Percentiles rank a stretch among this genome's conserved stretches.
phyloP scores from a whole-genome alignment of 1,139 yeast species.

The Yamadazyma spencermartinsiae region DNA sequence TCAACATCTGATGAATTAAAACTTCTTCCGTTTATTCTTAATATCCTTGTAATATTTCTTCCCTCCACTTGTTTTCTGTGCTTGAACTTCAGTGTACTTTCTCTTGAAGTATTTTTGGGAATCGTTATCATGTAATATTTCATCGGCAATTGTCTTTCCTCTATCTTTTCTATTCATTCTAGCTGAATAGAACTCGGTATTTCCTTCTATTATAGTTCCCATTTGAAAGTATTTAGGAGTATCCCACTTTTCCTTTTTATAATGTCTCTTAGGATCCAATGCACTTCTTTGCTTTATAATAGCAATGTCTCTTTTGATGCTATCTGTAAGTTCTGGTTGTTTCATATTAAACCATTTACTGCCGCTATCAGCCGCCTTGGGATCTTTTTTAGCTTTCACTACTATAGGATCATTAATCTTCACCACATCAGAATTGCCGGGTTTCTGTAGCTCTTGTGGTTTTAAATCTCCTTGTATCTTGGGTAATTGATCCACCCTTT shows the following conservation, averaged over 20 bases:
- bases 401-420: constrained; percentile 54
- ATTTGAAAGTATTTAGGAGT: constrained; percentile 81
- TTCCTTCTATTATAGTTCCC: constrained; percentile 85
- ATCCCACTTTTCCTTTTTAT: constrained; percentile 82
- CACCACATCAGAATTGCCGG: constrained; percentile 24
- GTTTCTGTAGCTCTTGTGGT: constrained; percentile 16
- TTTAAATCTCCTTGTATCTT: constrained; percentile 30
- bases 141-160: constrained; percentile 77
- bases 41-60: constrained; percentile 66
- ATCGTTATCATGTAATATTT: constrained; percentile 71
- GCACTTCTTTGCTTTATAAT: constrained; percentile 85
- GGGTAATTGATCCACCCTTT: constrained; percentile 34
- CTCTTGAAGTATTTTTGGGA: constrained; percentile 79
- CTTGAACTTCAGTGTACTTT: constrained; percentile 79
- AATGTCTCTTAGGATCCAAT: constrained; percentile 92
- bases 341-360: constrained; percentile 83
- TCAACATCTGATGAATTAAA: constrained; percentile 17
- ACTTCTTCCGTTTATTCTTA: constrained; percentile 60
- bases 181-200: constrained; percentile 74
- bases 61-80: constrained; percentile 72
- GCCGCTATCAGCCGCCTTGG: constrained; percentile 41
- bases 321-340: constrained; percentile 73
- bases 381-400: constrained; percentile 17
- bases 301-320: constrained; percentile 72
- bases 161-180: constrained; percentile 70